Base-by-base conservation (phyloP, 768 basidiomycete species). In the Lenzites betulinus region DNA sequence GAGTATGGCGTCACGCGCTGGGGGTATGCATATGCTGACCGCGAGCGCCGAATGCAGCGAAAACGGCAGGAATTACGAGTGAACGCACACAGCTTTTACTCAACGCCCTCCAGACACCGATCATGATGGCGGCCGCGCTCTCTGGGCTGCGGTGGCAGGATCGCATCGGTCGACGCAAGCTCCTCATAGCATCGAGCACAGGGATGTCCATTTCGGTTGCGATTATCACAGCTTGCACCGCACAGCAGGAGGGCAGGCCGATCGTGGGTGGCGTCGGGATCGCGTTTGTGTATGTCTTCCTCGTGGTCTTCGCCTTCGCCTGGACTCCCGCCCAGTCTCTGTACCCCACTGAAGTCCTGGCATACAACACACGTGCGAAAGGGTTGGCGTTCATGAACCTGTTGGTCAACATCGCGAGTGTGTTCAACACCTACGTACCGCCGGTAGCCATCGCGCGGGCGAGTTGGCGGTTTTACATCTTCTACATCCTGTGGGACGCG, bases 351-450 rank as follows among this genome's bases (percentile, higher is more conserved):
- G 93, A 95, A 72, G 93, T 95, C 64, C 74, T 94, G 7, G 91
- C 92, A 0, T 92, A 85, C 73, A 63, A 54, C 35, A 63, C 59
- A 78, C 78, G 62, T n/a, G 92, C 92, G 15, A 90, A 87, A 68
- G 92, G 92, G 0, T 87, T 91, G 60, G 86, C 89, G 7, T 70
- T 90, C 47, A 89, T 91, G 86, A 88, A 87, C 69, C 74, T 89
- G 50, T 77, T 78, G 7, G 78, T 89, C 35, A 85, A 83, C 67
- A 75, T 88, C 38, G 83, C 87, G 4, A 76, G 88, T 25, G 86
- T 90, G 4, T 88, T 93, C 73, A 93, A 90, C 67, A 88, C 88
- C 67, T 89, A 90, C 60, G 83, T 90, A 52, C 92, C 92, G 64
- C 89, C 91, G 7, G 84, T 86, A 73, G 91, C 90, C 4, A 76